These are phyloP conservation scores for Esteya vermicola DNA, from an alignment of 2,329 filamentous ascomycete genomes.

Conservation along the genomic window DNA sequence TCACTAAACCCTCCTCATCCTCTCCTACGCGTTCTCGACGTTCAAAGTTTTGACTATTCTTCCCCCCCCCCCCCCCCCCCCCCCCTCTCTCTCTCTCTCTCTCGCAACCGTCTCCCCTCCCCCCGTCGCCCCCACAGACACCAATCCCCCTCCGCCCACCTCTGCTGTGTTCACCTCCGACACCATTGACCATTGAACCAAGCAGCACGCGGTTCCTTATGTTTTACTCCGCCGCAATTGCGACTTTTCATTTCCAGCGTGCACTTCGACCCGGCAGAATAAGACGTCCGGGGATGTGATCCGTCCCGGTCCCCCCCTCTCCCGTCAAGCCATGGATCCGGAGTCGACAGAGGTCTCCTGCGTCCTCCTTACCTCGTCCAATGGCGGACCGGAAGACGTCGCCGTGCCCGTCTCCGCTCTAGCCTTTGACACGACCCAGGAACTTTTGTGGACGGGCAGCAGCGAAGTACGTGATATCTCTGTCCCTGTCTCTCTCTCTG, in stretches of 20 bases:
- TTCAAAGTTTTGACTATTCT: too few species aligned
- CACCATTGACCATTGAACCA: not conserved
- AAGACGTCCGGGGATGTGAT: slow-evolving; percentile 8
- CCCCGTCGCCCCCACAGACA: too few species aligned
- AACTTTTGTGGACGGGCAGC: slow-evolving; percentile 69
- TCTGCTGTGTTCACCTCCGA: too few species aligned
- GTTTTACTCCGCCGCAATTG: not conserved
- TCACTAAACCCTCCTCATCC: too few species aligned
- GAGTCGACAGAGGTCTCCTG: slow-evolving; percentile 43
- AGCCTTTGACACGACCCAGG: slow-evolving; percentile 78
- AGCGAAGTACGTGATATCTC: slow-evolving; percentile 18
- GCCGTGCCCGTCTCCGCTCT: slow-evolving; percentile 61
- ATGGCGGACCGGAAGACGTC: slow-evolving; percentile 52
- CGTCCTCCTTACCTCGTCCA: slow-evolving; percentile 59
- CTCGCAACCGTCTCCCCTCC: too few species aligned
- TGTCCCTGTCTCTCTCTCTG: too few species aligned
- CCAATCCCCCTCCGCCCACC: too few species aligned
- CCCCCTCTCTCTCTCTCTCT: too few species aligned
- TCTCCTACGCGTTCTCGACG: too few species aligned
- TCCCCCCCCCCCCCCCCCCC: too few species aligned
- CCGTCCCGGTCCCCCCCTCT: not conserved
- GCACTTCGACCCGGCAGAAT: not conserved
- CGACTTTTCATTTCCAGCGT: not conserved
- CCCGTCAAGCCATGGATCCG: slow-evolving; percentile 12
- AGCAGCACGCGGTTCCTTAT: not conserved